These are phyloP conservation scores for Macrolepiota fuliginosa DNA, from an alignment of 768 basidiomycete genomes.

Conservation along the genomic window DNA sequence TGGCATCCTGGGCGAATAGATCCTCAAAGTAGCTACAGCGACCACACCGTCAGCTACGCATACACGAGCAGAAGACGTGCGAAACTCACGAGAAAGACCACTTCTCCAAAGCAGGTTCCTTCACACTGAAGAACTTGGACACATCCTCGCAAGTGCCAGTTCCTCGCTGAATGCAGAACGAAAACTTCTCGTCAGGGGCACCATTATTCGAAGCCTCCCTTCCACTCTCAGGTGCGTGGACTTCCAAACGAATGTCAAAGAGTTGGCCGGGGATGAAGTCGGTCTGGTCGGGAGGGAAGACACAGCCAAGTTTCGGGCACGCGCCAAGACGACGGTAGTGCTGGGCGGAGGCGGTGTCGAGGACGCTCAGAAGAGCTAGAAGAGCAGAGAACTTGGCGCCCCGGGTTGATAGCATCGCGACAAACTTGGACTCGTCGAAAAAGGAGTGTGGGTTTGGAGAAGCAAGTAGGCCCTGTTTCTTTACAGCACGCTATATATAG, in stretches of 20 bases:
- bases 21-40: slow-evolving; percentile 37
- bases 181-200: slow-evolving; percentile 36
- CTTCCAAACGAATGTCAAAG: slow-evolving; percentile 41
- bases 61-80: background rate
- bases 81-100: slow-evolving; percentile 37
- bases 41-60: background rate
- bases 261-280: slow-evolving; percentile 41
- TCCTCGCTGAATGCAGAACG: slow-evolving; percentile 34
- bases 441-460: background rate
- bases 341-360: slow-evolving; percentile 27
- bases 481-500: background rate
- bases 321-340: slow-evolving; percentile 38
- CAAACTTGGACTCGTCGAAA: background rate
- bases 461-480: background rate
- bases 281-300: slow-evolving; percentile 43
- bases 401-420: background rate
- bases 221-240: slow-evolving; percentile 41
- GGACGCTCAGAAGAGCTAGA: slow-evolving; percentile 17
- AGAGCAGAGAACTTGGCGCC: slow-evolving; percentile 9
- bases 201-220: slow-evolving; percentile 32
- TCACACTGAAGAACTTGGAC: slow-evolving; percentile 32
- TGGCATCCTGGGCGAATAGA: slow-evolving; percentile 38
- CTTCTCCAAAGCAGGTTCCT: slow-evolving; percentile 32
- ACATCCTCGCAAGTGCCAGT: slow-evolving; percentile 32
- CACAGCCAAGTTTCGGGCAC: slow-evolving; percentile 39